Conservation (phyloP, 768 basidiomycete genomes). For the Lentinula edodes region DNA sequence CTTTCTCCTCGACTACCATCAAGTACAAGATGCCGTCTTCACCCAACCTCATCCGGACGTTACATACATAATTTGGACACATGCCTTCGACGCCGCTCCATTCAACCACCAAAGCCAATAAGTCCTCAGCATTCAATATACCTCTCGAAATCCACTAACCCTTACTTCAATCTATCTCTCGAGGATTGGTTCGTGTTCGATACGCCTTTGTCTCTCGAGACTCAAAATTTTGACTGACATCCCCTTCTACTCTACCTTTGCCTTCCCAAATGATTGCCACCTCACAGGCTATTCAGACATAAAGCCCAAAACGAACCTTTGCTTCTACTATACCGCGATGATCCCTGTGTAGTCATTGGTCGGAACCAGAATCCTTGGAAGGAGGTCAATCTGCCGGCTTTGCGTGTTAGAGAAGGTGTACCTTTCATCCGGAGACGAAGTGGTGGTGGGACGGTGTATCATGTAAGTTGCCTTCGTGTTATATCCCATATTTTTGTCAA, state of each 20-base stretch:
- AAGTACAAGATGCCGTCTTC: not conserved
- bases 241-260: too few species aligned
- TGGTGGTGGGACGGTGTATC: conserved; percentile 95
- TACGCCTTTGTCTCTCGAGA: too few species aligned
- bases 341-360: conserved; percentile 88
- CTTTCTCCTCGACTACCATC: not conserved
- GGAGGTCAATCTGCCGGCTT: conserved; percentile 73
- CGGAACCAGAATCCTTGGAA: conserved; percentile 99
- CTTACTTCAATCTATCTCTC: conserved; percentile 84
- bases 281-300: conserved; percentile 20
- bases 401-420: conserved; percentile 42
- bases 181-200: conserved; percentile 65
- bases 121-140: conserved; percentile 50
- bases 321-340: conserved; percentile 82
- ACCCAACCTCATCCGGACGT: not conserved
- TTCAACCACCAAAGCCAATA: not conserved
- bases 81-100: not conserved
- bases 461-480: conserved; percentile 48
- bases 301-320: conserved; percentile 50
- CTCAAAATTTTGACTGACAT: too few species aligned
- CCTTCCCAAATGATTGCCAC: not conserved
- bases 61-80: not conserved
- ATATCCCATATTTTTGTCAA: too few species aligned
- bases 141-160: conserved; percentile 72
- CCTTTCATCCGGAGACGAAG: conserved; percentile 83